Evolutionary conservation across 1,284 basidiomycete species (phyloP), one percentile per base, ranked within the genome.

Genomic region (Schizophyllum commune): DNA sequence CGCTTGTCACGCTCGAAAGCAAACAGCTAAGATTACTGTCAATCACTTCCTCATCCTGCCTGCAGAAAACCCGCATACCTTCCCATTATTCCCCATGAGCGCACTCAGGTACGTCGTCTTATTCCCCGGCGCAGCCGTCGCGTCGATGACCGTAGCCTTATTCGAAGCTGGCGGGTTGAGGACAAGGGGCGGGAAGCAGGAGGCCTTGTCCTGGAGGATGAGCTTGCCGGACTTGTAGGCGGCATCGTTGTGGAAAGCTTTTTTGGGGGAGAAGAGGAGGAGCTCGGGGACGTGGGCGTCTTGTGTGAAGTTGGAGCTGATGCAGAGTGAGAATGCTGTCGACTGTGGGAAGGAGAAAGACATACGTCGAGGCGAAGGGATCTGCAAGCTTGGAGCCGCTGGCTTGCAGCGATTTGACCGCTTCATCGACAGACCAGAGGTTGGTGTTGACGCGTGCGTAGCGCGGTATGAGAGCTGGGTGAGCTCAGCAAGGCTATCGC

Each of bases 121-220:
- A 76, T 99, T 99, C 0, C 97, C 97, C 0, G 96, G 97, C 0
- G 97, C 96, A 54, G 96, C 90, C 32, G 96, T 99, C 4, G 94
- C 96, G 73, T 99, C 97, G 57, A 99, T 89, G 39, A 95, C 92
- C 19, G 84, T 75, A 54, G 75, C 72, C 47, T 77, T 69, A 55
- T 81, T 77, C 34, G 68, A 71, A 1, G 77, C 72, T 17, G 87
- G 86, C 60, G 91, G 84, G 55, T 79, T 73, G 33, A 98, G 82
- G 4, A 98, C 83, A 60, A 86, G 79, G 0, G 96, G 94, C 8
- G 97, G 95, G 72, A 99, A 95, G 75, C 97, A 99, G 56, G 92
- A 95, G 13, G 97, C 96, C 72, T 98, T 96, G 74, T 99, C 97
- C 73, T 99, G 97, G 8, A 98, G 77, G 61, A 99, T 94, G 33